These are phyloP conservation scores for Xerocomellus chrysenteron DNA, from an alignment of 768 basidiomycete species.

Conservation along the genomic window DNA sequence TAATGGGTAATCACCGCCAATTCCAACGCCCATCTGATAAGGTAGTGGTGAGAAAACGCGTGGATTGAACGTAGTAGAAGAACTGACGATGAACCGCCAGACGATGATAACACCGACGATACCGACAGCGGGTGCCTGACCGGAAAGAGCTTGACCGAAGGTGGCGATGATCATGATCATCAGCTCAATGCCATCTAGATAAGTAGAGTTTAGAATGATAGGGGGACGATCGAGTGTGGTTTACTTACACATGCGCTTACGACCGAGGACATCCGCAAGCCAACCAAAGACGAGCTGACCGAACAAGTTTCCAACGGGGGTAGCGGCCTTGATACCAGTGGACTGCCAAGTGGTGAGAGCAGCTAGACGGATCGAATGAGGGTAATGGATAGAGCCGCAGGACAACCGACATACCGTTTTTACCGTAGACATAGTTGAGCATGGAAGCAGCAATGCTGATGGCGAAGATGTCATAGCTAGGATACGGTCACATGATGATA, in stretches of 20 bases:
- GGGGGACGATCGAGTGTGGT: not conserved
- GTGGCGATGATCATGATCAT: conserved; percentile 82
- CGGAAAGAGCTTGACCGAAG: conserved; percentile 78
- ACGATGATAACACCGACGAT: conserved; percentile 77
- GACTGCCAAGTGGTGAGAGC: conserved; percentile 56
- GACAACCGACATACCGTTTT: conserved; percentile 4
- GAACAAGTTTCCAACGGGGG: conserved; percentile 71
- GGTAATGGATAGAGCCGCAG: not conserved
- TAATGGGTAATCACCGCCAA: conserved; percentile 88
- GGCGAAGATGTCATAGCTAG: conserved; percentile 78
- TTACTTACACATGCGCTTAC: conserved; percentile 75
- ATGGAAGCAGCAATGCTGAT: conserved; percentile 84
- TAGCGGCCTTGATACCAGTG: conserved; percentile 75
- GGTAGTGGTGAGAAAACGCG: not conserved
- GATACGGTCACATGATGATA: not conserved
- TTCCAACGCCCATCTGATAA: conserved; percentile 69
- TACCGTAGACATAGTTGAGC: conserved; percentile 79
- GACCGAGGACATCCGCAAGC: conserved; percentile 74
- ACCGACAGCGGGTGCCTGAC: conserved; percentile 59
- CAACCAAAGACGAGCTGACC: conserved; percentile 80
- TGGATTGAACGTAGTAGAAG: not conserved
- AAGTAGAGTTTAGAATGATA: not conserved
- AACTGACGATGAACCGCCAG: conserved; percentile 73
- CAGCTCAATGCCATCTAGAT: conserved; percentile 50
- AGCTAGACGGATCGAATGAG: conserved; percentile 1